Evolutionary conservation across 225 moss, liverwort and hornwort species (phyloP), one percentile per base, ranked within the genome.

Genomic region (Sphagnum contortum): DNA sequence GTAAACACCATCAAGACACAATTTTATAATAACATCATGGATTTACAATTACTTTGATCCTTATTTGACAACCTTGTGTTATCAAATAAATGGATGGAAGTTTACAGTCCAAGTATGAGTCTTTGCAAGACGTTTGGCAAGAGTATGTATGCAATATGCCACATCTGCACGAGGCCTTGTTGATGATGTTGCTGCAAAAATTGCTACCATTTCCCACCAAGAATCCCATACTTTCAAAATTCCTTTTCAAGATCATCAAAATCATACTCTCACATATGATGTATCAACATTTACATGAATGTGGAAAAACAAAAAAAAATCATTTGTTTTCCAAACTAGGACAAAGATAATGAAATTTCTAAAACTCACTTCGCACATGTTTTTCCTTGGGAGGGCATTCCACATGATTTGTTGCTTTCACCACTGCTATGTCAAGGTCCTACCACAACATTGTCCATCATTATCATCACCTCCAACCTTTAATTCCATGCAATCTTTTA

Each of bases 61-160:
- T 1, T 29, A 29, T 29, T 29, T 29, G 29, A 29, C 29, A 29
- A 29, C 29, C 29, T 29, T 29, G 29, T 29, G 29, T 29, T 29
- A 29, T 29, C 29, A 29, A 29, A 29, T 29, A 29, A 29, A 29
- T 29, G 29, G 29, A 29, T 29, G 29, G 29, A 29, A 29, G 71
- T 68, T 81, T 93, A 98, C 98, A 75, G 93, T 98, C 98, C 98
- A 98, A 67, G 91, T 98, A 72, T 93, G 98, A 69, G 98, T 98
- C 82, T 98, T 98, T 52, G 98, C 87, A 75, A 98, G 93, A 74
- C 98, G 87, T 72, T 89, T 93, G 49, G 98, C 91, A 72, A 98
- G 93, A 48, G 98, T 91, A 63, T 98, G 89, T 69, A 98, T 93
- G 80, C 93, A 98, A 71, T 98, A 98, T 6, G 90, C 89, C 69